phyloP scores from a whole-genome alignment of 495 filamentous ascomycete species.

The Corynascus novoguineensis region DNA sequence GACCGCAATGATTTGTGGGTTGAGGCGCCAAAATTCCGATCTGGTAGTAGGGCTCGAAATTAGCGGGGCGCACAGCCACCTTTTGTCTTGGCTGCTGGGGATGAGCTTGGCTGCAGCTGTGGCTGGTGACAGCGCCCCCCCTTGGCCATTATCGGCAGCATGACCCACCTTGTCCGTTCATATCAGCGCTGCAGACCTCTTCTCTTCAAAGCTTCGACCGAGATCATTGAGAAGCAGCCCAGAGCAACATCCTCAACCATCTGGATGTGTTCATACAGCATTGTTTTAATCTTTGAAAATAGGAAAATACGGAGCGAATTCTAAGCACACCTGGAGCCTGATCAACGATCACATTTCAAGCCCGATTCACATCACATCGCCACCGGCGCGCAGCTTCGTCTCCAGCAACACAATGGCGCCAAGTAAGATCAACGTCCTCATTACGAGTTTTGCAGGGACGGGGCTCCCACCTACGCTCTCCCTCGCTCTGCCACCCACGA shows the following conservation, averaged over 20 bases:
- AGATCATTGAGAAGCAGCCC: not conserved
- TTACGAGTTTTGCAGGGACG: constrained; percentile 78
- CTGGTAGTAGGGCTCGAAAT: constrained; percentile 29
- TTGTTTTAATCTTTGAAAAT: no score
- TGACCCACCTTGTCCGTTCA: no score
- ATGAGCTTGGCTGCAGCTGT: constrained; percentile 4
- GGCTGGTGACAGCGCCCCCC: no score
- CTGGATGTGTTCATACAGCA: not conserved
- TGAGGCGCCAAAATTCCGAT: constrained; percentile 31
- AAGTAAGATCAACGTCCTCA: constrained; percentile 67
- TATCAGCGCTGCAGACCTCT: no score
- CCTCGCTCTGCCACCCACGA: constrained; percentile 59
- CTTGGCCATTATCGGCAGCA: no score
- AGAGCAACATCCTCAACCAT: not conserved
- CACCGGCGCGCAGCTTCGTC: not conserved
- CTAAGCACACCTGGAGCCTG: not conserved
- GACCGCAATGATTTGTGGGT: constrained; percentile 34
- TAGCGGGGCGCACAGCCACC: constrained; percentile 31
- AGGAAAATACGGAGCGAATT: no score
- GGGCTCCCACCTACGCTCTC: constrained; percentile 72
- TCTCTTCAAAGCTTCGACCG: no score
- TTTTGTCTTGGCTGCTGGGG: not conserved
- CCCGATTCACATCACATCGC: not conserved
- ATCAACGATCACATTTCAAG: not conserved
- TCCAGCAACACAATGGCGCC: constrained; percentile 33